Base-by-base conservation (phyloP, 2,329 filamentous ascomycete species). In the Talaromyces islandicus region DNA sequence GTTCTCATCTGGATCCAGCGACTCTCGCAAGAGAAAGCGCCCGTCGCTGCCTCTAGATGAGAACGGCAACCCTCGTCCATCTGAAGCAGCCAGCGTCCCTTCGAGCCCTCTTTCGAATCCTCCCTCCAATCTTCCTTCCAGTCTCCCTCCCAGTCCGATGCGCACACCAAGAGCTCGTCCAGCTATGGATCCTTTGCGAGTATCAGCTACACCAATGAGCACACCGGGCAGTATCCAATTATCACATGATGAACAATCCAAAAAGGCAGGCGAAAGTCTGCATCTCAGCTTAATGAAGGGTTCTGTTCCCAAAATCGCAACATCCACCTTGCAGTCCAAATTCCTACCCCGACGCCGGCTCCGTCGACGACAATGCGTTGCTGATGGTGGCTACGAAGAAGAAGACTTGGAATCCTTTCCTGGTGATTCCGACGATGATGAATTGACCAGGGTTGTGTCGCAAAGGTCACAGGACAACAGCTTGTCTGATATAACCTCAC, bases 21-120 rank as follows among this genome's bases (percentile, higher is more conserved):
- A 68, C 21, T 73, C 72, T 29, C 70, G 72, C 43, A 77, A 77
- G 66, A 72, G 75, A 56, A 77, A 73, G 65, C 67, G 69, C 4
- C 64, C 64, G n/a, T 35, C 62, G 3, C 65, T 66, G 32, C 67
- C 70, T 35, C 62, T 48, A 4, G n/a, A 46, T n/a, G 48, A 25
- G 61, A 61, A 52, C 64, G 56, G 14, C 63, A 53, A 24, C 58
- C 56, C 43, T n/a, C n/a, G 6, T 59, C 19, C 55, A 60, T 27
- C 66, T 66, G 27, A 60, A 64, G 6, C 69, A 70, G 55, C 59
- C 66, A 43, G 62, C 12, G 32, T 35, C 19, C n/a, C 43, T 24
- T 46, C 43, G 12, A 46, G 43, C 21, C 43, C 43, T 24, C 43
- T 46, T 19, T 46, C 43, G 11, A 46, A 46, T n/a, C 43, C 43